Evolutionary conservation across 2,329 filamentous ascomycete genomes (phyloP).

Genomic region (Alternaria atra): DNA sequence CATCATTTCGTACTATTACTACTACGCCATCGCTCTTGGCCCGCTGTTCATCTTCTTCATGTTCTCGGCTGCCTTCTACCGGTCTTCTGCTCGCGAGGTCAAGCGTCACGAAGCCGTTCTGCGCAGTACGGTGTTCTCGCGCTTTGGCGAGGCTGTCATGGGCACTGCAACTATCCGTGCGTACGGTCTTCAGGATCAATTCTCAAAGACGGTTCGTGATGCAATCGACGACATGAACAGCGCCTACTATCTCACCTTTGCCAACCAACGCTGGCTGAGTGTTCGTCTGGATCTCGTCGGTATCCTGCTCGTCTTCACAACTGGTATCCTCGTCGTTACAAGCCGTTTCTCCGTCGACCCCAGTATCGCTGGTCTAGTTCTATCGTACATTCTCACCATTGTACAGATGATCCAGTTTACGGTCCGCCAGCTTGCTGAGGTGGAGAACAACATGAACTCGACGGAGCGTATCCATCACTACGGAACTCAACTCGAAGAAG

Average conservation of each 20-base stretch:
- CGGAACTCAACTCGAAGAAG: conserved; percentile 84
- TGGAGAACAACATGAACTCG: conserved; percentile 98
- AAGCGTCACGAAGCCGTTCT: conserved; percentile 93
- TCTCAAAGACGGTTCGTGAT: conserved; percentile 72
- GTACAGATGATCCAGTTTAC: conserved; percentile 97
- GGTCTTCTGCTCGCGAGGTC: conserved; percentile 88
- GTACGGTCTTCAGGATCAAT: conserved; percentile 82
- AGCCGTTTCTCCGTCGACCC: conserved; percentile 86
- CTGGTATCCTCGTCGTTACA: conserved; percentile 89
- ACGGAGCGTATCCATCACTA: conserved; percentile 94
- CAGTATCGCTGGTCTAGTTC: conserved; percentile 84
- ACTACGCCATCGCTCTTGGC: conserved; percentile 76
- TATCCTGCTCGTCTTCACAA: conserved; percentile 83
- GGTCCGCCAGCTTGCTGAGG: conserved; percentile 90
- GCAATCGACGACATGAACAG: conserved; percentile 91
- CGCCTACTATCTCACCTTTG: conserved; percentile 94
- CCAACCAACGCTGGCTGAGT: conserved; percentile 93
- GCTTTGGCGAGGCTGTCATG: conserved; percentile 87
- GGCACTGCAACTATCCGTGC: conserved; percentile 87
- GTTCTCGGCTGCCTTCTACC: conserved; percentile 85
- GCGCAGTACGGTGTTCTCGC: conserved; percentile 86
- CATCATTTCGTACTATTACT: conserved; percentile 95
- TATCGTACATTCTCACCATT: conserved; percentile 92
- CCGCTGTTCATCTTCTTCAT: conserved; percentile 80
- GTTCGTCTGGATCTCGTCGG: conserved; percentile 85